Conservation (phyloP, 805 yeast genomes). For the Priceomyces melissophilus region DNA sequence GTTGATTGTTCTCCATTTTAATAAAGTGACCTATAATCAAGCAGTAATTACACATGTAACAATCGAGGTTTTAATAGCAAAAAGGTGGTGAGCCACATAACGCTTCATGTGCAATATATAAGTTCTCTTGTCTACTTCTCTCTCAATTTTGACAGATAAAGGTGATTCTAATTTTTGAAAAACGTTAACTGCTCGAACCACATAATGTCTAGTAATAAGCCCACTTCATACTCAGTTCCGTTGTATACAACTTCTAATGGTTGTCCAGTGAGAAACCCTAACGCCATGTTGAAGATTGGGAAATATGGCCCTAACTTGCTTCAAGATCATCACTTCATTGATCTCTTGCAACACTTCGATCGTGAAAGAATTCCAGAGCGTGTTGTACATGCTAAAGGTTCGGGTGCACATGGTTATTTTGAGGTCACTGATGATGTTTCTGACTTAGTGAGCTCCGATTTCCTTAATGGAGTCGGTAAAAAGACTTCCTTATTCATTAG, state of each 20-base stretch:
- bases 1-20: too few species aligned
- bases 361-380: slow-evolving; percentile 89
- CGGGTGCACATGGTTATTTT: slow-evolving; percentile 84
- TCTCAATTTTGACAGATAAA: too few species aligned
- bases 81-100: too few species aligned
- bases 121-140: too few species aligned
- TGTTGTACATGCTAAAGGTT: slow-evolving; percentile 91
- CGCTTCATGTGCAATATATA: too few species aligned
- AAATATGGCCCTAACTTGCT: slow-evolving; percentile 72
- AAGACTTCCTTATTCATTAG: slow-evolving; percentile 69
- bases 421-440: slow-evolving; percentile 83
- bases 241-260: slow-evolving; percentile 71
- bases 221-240: slow-evolving; percentile 37
- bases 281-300: slow-evolving; percentile 72
- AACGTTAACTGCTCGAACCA: background rate
- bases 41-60: too few species aligned
- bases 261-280: slow-evolving; percentile 67
- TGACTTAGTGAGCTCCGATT: slow-evolving; percentile 64
- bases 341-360: slow-evolving; percentile 80
- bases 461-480: slow-evolving; percentile 72
- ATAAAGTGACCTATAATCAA: too few species aligned
- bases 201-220: background rate
- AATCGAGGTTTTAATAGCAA: too few species aligned
- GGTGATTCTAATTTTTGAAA: slow-evolving; percentile 1
- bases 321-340: slow-evolving; percentile 79